A percentile compares a stretch with the other conserved stretches of the same genome.
Evolutionary conservation across 176 grass and related monocot species (phyloP).

Genomic region (barley (Hordeum vulgare)): MorexV3_pseudomolecules_assembly NC_058518.1:489952001-489952500

Average conservation of each 20-base stretch:
- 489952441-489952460: conserved; percentile 78
- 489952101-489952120: conserved; percentile 70
- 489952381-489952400: conserved; percentile 98
- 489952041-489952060: not conserved
- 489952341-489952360: conserved; percentile 8
- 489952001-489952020: not conserved
- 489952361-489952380: conserved; percentile 56
- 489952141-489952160: conserved; percentile 68
- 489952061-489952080: not conserved
- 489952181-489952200: conserved; percentile 75
- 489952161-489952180: conserved; percentile 54
- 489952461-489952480: conserved; percentile 17
- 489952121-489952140: conserved; percentile 87
- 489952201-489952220: conserved; percentile 63
- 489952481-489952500: not conserved
- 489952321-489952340: not conserved
- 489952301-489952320: not conserved
- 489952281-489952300: not conserved
- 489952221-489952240: not conserved
- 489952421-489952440: conserved; percentile 92
- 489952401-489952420: conserved; percentile 84
- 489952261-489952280: not conserved
- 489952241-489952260: not conserved
- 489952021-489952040: not conserved
- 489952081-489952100: conserved; percentile 88